These are phyloP conservation scores for Dendrobium huoshanense DNA, from an alignment of 106 monocot species.

Conservation along the genomic window DNA sequence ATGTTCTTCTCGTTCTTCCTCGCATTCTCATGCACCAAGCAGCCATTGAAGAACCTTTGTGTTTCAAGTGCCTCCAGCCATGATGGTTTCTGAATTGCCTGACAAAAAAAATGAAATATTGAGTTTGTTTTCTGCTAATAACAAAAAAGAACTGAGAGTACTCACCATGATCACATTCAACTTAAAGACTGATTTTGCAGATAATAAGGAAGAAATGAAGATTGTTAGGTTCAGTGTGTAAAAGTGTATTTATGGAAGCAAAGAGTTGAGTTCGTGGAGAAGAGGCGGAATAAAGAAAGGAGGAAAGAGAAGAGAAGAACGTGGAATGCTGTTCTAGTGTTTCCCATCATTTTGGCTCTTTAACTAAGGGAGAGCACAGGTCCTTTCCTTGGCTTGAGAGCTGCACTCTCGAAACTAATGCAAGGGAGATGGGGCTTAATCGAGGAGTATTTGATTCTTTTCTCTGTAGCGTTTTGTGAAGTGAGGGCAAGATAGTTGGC, in stretches of 20 bases:
- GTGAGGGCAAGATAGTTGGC: too few relatives aligned
- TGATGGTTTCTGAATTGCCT: constrained; percentile 62
- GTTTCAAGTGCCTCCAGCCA: constrained; percentile 78
- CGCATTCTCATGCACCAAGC: constrained; percentile 49
- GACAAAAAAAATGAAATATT: neutral
- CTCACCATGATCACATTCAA: neutral
- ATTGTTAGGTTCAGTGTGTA: neutral
- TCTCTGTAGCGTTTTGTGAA: too few relatives aligned
- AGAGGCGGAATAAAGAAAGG: neutral
- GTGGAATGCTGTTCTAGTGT: neutral
- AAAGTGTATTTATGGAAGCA: too few relatives aligned
- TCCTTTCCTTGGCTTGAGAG: neutral
- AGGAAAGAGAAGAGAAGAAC: neutral
- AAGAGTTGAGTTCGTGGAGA: too few relatives aligned
- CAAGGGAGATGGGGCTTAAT: neutral
- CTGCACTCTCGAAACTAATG: neutral
- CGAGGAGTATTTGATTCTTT: neutral
- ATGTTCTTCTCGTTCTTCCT: constrained; percentile 96
- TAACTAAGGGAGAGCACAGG: neutral
- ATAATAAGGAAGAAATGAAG: neutral
- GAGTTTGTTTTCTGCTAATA: neutral
- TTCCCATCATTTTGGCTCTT: neutral
- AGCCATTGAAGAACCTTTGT: constrained; percentile 62
- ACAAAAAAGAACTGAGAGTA: neutral
- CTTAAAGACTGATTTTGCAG: neutral